Evolutionary conservation across 768 basidiomycete species (phyloP), one percentile per base, ranked within the genome.

Genomic region (Termitomyces sp.): DNA sequence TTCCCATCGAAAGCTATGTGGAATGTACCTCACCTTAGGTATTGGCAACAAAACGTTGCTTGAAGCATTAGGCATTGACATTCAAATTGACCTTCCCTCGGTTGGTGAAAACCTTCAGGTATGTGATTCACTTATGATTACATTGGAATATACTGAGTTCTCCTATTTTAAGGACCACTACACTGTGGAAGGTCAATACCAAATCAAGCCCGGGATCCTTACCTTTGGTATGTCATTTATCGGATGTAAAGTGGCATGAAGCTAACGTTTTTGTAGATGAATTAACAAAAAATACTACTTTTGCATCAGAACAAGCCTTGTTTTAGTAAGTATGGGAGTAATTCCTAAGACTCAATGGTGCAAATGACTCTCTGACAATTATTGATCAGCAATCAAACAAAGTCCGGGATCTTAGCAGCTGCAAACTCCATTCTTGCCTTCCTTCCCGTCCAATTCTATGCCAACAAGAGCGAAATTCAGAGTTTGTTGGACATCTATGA

Each of bases 71-170:
- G 48, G 48, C 23, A 39, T 50, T 25, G 18, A 27, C 5, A 38
- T 6, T 16, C 13, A 38, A 7, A 22, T 49, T 36, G 7, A 49
- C 18, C 48, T 49, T 25, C 48, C 48, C 16, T 22, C 33, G 27
- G 48, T 49, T 4, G 48, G 48, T 39, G 48, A 49, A 25, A 49
- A 49, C 23, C 48, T 49, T 13, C 41, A 42, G 15, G 41, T 42
- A 15, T 23, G 41, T 42, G 13, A 5, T 42, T 42, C 41, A n/a
- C n/a, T n/a, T 5, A 23, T 41, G 40, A 13, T 22, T 15, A 1
- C 7, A 4, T 23, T 5, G 5, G n/a, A 5, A 1, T 6, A 15
- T 25, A 2, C 11, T 23, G 3, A 29, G 13, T 38, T 13, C 23
- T 6, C 23, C 7, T 42, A 11, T 23, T 42, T 6, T 3, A 25